Evolutionary conservation across 163 green algal species (phyloP).

Genomic region (Prototheca wickerhamii): DNA sequence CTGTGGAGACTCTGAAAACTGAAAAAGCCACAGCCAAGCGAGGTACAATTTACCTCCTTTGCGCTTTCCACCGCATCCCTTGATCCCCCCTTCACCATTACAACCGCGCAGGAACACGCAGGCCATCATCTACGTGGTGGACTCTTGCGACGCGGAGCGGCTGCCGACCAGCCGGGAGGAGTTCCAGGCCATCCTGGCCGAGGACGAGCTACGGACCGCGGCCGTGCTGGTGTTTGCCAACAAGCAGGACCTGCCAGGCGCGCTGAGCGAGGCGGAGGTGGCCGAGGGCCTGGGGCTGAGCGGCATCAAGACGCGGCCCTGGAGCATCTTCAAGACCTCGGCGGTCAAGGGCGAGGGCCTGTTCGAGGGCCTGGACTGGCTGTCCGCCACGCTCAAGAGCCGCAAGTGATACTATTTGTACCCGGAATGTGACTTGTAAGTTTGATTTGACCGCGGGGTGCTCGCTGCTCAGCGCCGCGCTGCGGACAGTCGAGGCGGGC

Average conservation of each 20-base stretch:
- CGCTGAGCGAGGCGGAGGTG: conserved; percentile 81
- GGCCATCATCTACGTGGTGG: conserved; percentile 89
- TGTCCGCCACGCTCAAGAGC: conserved; percentile 70
- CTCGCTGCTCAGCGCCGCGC: not conserved
- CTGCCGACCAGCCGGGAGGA: conserved; percentile 84
- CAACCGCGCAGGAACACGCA: conserved; percentile 30
- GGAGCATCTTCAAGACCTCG: conserved; percentile 95
- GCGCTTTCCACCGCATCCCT: not conserved
- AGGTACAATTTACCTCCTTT: too few relatives aligned
- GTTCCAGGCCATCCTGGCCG: conserved; percentile 91
- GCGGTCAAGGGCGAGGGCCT: conserved; percentile 88
- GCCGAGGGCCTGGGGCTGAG: conserved; percentile 84
- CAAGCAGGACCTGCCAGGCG: conserved; percentile 96
- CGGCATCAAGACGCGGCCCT: conserved; percentile 87
- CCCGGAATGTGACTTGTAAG: not conserved
- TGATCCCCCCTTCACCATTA: not conserved
- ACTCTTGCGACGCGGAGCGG: conserved; percentile 87
- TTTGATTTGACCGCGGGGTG: too few relatives aligned
- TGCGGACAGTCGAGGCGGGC: not conserved
- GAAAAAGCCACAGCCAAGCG: too few relatives aligned
- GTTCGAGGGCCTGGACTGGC: conserved; percentile 96
- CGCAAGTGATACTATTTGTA: conserved; percentile 1
- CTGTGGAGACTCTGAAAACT: too few relatives aligned
- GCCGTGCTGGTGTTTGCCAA: conserved; percentile 97
- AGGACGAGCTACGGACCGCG: conserved; percentile 93